Base-by-base conservation (phyloP, 1,139 yeast genomes). In the Geotrichum carabidarum region DNA sequence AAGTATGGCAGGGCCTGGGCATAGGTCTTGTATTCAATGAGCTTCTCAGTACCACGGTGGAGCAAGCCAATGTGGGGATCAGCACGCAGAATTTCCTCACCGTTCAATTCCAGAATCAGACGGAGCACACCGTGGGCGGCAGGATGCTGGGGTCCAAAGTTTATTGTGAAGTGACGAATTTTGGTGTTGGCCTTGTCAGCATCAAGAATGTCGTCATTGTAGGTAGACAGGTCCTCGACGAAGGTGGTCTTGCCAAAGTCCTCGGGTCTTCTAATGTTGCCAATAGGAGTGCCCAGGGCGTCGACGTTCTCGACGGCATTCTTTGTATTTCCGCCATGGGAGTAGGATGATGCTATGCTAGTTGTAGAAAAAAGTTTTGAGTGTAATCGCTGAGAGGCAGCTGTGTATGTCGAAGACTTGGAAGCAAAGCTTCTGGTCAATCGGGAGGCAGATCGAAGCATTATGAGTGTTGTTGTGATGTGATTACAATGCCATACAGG, bases 121-220 rank as follows among this genome's bases (percentile, higher is more conserved):
- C 96, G 81, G 75, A 87, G 78, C 74, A 87, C 96, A 62, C 96
- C 96, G 75, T 87, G 96, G 48, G 95, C 95, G 59, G 96, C 96
- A 35, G 96, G 96, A 76, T 87, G 96, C 74, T 87, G 96, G 45
- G 96, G 95, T 42, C 95, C 96, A 68, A 88, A 88, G 74, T 87
- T 88, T 69, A 88, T 83, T 52, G 95, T 87, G 74, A 87, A 87
- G 70, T 87, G 95, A 72, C 95, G 82, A 66, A 87, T 83, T 69
- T 86, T 84, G 54, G 66, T 62, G 59, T 69, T 68, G 58, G 63
- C 57, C 51, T 61, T 59, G 54, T 59, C 57, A 48, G 65, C 59
- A 44, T 65, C 64, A 41, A 60, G 44, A 36, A 56, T 60, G 55
- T 62, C 63, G 50, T 61, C 62, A 48, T 60, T 57, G 43, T 48